Base-by-base conservation (phyloP, 192 early-diverging fungal genomes). In the Podila epigama region DNA sequence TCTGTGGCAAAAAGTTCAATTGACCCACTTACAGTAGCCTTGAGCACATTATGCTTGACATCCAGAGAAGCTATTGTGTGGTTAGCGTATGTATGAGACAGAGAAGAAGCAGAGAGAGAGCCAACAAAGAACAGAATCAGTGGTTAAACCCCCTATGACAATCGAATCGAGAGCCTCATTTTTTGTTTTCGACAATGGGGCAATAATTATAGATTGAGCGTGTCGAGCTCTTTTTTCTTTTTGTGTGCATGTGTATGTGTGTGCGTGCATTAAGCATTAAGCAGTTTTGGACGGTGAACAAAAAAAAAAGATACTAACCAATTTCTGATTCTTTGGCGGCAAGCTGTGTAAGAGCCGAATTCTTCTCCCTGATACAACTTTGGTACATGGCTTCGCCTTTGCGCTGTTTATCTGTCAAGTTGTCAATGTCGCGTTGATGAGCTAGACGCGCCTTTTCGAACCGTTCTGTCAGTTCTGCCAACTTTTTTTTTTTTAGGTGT, bases 351-450 rank as follows among this genome's bases (percentile, higher is more conserved):
- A 68, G 66, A 20, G 68, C 60, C 16, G 73, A 58, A 39, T 51
- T 68, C 50, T 77, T 77, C 34, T 77, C 73, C 40, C 68, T 77
- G 66, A 77, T 57, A 27, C 55, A 66, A 15, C 55, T 41, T 37
- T 77, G 73, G 40, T 77, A 77, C 65, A 63, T 61, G 22, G 29
- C 3, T 29, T 77, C 73, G 60, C 66, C 60, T 39, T 63, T 77
- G 32, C 64, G 68, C 18, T 77, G 66, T 22, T 68, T 68, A 25
- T 77, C 73, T 15, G 11, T 41, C 44, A 68, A 42, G 5, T 55
- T 25, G 32, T 77, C 73, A 9, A 77, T 25, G 22, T 77, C 73
- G 25, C 44, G 37, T 54, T 77, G 73, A 20, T 67, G 65, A 33
- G 66, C 55, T 33, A 68, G 56, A 9, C 61, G 53, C 33, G 57